A percentile compares a stretch with the other conserved stretches of the same genome.
Evolutionary conservation across 1,139 yeast genomes (phyloP).

Genomic region (Yamadazyma dendronema): DNA sequence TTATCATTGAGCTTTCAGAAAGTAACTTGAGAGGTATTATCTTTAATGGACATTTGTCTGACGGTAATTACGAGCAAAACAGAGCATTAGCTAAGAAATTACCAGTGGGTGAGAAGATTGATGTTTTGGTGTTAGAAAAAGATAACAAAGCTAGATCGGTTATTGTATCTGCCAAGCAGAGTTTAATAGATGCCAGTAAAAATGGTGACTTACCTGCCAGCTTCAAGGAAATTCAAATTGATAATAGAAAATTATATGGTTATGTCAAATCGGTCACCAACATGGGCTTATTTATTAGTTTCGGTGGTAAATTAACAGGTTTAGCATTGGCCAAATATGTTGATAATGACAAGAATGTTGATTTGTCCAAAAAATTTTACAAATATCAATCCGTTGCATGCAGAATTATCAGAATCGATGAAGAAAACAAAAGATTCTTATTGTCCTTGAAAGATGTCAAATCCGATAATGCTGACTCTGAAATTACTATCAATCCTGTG

Average conservation of each 20-base stretch:
- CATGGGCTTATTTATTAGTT: constrained; percentile 79
- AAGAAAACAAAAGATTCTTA: constrained; percentile 67
- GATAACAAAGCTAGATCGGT: constrained; percentile 60
- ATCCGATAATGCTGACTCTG: constrained; percentile 20
- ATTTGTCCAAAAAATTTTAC: constrained; percentile 55
- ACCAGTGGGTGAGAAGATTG: constrained; percentile 58
- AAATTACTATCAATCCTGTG: constrained; percentile 52
- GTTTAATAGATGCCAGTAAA: constrained; percentile 66
- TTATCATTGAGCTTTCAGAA: constrained; percentile 62
- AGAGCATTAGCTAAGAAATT: constrained; percentile 59
- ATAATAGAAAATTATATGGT: constrained; percentile 59
- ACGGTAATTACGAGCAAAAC: constrained; percentile 71
- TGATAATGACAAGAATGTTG: constrained; percentile 52
- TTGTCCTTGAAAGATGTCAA: constrained; percentile 50
- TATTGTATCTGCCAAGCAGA: constrained; percentile 61
- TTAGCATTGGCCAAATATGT: constrained; percentile 78
- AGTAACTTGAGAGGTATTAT: constrained; percentile 68
- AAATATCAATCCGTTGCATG: constrained; percentile 69
- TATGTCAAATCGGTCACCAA: constrained; percentile 74
- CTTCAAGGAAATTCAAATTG: constrained; percentile 55
- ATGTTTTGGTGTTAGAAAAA: constrained; percentile 66
- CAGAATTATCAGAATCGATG: constrained; percentile 61
- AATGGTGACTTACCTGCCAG: constrained; percentile 51
- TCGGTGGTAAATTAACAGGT: constrained; percentile 80
- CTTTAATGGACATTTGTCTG: constrained; percentile 72